Base-by-base conservation (phyloP, 257 asterid genomes). In the Nicotiana undulata region DNA sequence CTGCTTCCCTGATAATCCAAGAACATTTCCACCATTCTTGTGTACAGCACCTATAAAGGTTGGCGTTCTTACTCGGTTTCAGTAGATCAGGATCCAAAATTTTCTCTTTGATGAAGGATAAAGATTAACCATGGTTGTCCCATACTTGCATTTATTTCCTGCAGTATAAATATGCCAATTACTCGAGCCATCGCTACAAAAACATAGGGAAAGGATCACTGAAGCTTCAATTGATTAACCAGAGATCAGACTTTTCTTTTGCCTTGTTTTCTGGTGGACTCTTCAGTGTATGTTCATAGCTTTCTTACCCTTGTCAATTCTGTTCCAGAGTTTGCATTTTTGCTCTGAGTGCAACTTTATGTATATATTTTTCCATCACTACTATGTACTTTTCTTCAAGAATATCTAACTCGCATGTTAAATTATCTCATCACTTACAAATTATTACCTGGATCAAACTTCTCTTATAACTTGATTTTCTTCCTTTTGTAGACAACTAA, bases 41-140 rank as follows among this genome's bases (percentile, higher is more conserved):
- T 95, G 98, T 81, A 82, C 91, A 81, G 93, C 98, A 37, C 99
- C 99, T 58, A 87, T 95, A 79, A 95, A 95, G 97, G 99, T 95
- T 79, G 37, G 84, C 60, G 66, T 17, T 60, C 28, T 80, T 79
- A 20, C 46, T 9, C 13, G 18, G 11, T 51, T 37, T 46, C 24
- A 46, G 46, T 46, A 44, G 12, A 70, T 70, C 20, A 13, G 59
- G 60, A 20, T 70, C 34, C 12, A 22, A 20, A 70, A 70, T 11
- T 70, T 70, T 70, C 60, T 70, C 60, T 70, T 70, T 2, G 15
- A 4, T 46, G 59, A 70, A 18, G 77, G 59, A 46, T 44, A 70
- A 12, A 6, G 12, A 46, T 22, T 70, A 22, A 70, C 34, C 59
- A 70, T 22, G 77, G 24, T 6, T 70, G 20, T 70, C 77, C 22